Percentiles rank a stretch among this genome's conserved stretches.
phyloP scores from a whole-genome alignment of 2,329 filamentous ascomycete species.

The Fusarium cyanostomum region DNA sequence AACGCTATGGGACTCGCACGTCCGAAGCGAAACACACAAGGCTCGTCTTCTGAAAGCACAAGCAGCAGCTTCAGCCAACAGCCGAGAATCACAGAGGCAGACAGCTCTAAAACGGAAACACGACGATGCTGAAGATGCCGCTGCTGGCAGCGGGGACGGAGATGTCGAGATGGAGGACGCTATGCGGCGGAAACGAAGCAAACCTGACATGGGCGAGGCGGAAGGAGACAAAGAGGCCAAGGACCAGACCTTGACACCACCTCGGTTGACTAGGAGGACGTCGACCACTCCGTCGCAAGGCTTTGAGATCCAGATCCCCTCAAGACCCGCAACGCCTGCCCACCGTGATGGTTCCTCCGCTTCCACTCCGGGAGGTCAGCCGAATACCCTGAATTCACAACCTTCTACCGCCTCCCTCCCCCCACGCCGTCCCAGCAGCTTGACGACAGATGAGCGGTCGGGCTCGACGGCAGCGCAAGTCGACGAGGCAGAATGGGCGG shows the following conservation, averaged over 20 bases:
- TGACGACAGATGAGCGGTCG: constrained; percentile 32
- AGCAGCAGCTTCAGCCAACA: constrained; percentile 26
- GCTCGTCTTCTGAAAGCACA: constrained; percentile 37
- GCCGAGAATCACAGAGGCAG: constrained; percentile 23
- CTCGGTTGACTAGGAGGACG: constrained; percentile 55
- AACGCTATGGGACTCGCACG: constrained; percentile 72
- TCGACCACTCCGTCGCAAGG: constrained; percentile 64
- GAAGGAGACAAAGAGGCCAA: constrained; percentile 33
- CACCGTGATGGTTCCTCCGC: constrained; percentile 53
- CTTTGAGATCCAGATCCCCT: constrained; percentile 70
- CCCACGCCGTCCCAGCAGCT: constrained; percentile 40
- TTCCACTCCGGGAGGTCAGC: constrained; percentile 50
- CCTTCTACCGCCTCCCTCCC: constrained; percentile 44
- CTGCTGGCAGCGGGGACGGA: constrained; percentile 35
- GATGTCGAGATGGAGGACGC: constrained; percentile 50
- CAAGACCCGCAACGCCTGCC: constrained; percentile 68
- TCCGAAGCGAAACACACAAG: constrained; percentile 58
- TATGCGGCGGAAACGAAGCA: constrained; percentile 58
- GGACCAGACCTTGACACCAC: constrained; percentile 50
- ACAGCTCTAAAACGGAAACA: constrained; percentile 48
- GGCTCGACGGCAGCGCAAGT: constrained; percentile 42
- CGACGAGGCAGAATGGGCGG: constrained; percentile 85
- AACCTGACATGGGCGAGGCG: constrained; percentile 46
- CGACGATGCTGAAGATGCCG: constrained; percentile 47
- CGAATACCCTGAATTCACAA: constrained; percentile 22